Evolutionary conservation across 257 asterid species (phyloP), one percentile per base, ranked within the genome.

Genomic region (Verbena officinalis): DNA sequence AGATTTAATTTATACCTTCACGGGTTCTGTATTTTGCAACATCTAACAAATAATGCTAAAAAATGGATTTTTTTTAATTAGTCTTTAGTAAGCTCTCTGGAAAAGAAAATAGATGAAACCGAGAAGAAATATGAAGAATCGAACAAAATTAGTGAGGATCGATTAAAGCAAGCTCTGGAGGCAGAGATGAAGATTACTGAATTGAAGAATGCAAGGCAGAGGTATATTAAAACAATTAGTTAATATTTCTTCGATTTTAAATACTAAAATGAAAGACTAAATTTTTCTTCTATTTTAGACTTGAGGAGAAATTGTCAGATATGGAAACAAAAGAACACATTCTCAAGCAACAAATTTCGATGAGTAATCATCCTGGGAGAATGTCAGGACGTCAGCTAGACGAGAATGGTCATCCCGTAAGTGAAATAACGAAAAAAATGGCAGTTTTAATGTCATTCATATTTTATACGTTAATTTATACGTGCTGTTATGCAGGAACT

Each of bases 351-450:
- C 85, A 86, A 79, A 80, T 86, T 33, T 79, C 82, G 62, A 55
- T 65, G 65, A 56, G 59, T 67, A 69, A 78, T 59, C 76, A 83
- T 2, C 40, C 85, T 50, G 77, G 79, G 62, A 81, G 65, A 75
- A 62, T 68, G 62, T 81, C 88, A 1, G 90, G 79, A 61, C 80
- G 62, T 39, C 87, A 82, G 95, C 76, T 82, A 62, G 16, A 52
- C 62, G 91, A 82, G 77, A 84, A 84, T 66, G 91, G 95, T 42
- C 69, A 80, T 69, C 81, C 65, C 67, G 95, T 87, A 75, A 80
- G 85, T 84, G 49, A 57, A 51, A 48, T 70, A 49, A 46, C 14
- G 7, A 40, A 54, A 36, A 12, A 54, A 24, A 3, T n/a, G n/a
- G 44, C 49, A 22, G 16, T 49, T 43, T 56, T 56, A 54, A 42